These are phyloP conservation scores for Camellia lanceoleosa DNA, from an alignment of 148 eudicot species.

Conservation along the genomic window DNA sequence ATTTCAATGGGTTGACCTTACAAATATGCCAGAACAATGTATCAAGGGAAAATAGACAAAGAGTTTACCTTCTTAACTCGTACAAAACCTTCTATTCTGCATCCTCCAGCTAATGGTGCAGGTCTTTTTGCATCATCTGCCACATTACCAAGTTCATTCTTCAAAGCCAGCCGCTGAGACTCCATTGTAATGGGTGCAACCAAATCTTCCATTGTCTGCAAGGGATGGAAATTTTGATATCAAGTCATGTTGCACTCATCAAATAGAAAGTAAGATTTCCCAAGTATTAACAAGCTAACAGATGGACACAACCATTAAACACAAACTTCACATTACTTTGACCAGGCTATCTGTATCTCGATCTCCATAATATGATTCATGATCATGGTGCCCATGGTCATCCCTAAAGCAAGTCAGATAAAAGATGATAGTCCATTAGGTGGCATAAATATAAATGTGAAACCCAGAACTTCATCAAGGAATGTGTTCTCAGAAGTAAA, in stretches of 20 bases:
- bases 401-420: slow-evolving; percentile 38
- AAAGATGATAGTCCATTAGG: slow-evolving; percentile 5
- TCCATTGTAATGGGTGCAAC: slow-evolving; percentile 60
- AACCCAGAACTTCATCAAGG: slow-evolving; percentile 11
- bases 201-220: slow-evolving; percentile 73
- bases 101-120: slow-evolving; percentile 84
- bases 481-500: background rate
- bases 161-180: slow-evolving; percentile 43
- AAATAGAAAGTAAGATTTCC: slow-evolving; percentile 2
- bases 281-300: slow-evolving; percentile 4
- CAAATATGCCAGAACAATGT: background rate
- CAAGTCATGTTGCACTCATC: slow-evolving; percentile 3
- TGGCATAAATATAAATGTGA: slow-evolving; percentile 2
- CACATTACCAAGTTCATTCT: slow-evolving; percentile 33
- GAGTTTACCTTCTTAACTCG: slow-evolving; percentile 79
- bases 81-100: slow-evolving; percentile 96
- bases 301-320: slow-evolving; percentile 1
- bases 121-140: slow-evolving; percentile 57
- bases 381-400: slow-evolving; percentile 83
- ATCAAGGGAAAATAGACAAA: background rate
- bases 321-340: slow-evolving; percentile 35
- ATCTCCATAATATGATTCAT: slow-evolving; percentile 92
- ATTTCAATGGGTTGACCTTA: background rate
- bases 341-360: slow-evolving; percentile 92
- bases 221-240: slow-evolving; percentile 18